phyloP scores from a whole-genome alignment of 495 filamentous ascomycete genomes.

The Tuber indicum region DNA sequence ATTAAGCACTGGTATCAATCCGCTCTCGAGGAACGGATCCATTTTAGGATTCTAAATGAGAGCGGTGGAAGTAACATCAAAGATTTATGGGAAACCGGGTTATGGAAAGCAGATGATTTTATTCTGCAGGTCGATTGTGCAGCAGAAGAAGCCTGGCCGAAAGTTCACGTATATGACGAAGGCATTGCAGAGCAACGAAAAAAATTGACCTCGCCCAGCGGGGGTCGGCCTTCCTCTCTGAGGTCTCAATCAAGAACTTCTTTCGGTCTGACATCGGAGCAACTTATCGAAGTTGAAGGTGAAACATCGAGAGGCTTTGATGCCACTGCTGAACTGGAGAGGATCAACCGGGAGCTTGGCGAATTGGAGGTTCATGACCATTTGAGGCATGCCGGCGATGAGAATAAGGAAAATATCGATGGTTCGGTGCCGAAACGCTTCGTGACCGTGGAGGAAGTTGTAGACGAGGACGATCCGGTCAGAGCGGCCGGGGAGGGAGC shows the following conservation, averaged over 20 bases:
- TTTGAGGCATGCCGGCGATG: slow-evolving; percentile 14
- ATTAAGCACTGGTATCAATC: slow-evolving; percentile 29
- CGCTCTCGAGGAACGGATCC: slow-evolving; percentile 23
- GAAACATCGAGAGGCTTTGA: slow-evolving; percentile 16
- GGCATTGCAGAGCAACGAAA: slow-evolving; percentile 12
- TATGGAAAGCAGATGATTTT: slow-evolving; percentile 34
- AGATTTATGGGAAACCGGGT: slow-evolving; percentile 32
- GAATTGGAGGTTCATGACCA: slow-evolving; percentile 30
- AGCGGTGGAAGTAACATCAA: slow-evolving; percentile 24
- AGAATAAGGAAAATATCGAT: slow-evolving; percentile 37
- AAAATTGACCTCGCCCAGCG: slow-evolving; percentile 9
- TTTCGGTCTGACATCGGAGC: slow-evolving; percentile 25
- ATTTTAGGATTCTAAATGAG: slow-evolving; percentile 29
- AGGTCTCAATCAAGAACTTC: slow-evolving; percentile 21
- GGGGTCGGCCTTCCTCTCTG: neutral
- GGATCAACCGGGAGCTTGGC: slow-evolving; percentile 35
- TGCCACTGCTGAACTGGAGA: slow-evolving; percentile 27
- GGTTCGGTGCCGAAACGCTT: slow-evolving; percentile 18
- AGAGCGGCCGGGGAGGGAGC: neutral
- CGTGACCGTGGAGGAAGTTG: slow-evolving; percentile 36
- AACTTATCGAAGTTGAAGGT: slow-evolving; percentile 30
- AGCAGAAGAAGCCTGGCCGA: slow-evolving; percentile 24
- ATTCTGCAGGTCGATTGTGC: slow-evolving; percentile 29
- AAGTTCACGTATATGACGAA: slow-evolving; percentile 27
- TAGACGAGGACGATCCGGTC: slow-evolving; percentile 26